A percentile compares a stretch with the other conserved stretches of the same genome.
phyloP scores from a whole-genome alignment of 352 stramenopile species.

The Phytophthora citricola region DNA sequence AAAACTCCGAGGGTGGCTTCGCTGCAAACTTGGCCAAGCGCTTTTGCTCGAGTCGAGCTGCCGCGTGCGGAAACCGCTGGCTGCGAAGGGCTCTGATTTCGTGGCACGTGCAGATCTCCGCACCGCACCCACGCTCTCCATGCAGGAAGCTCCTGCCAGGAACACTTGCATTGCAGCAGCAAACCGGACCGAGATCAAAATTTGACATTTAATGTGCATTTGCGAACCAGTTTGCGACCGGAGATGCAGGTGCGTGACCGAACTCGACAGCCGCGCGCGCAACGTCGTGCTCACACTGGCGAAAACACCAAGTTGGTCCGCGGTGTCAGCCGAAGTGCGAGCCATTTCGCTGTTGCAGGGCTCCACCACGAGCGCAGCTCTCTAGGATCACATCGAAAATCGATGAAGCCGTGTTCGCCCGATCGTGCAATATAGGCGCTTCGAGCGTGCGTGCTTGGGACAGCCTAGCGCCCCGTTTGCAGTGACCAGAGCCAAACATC shows the following conservation, averaged over 20 bases:
- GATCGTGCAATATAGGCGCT: constrained; percentile 28
- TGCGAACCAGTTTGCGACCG: no score
- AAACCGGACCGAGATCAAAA: background rate
- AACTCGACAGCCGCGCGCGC: background rate
- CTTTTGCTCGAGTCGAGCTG: background rate
- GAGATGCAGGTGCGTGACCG: background rate
- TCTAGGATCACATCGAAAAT: constrained; percentile 17
- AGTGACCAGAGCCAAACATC: constrained; percentile 20
- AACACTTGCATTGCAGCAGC: background rate
- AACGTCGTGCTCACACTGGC: background rate
- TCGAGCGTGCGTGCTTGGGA: constrained; percentile 29
- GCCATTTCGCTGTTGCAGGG: background rate
- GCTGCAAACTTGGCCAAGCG: no score
- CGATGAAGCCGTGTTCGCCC: constrained; percentile 4
- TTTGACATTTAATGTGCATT: no score
- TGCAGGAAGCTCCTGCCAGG: no score
- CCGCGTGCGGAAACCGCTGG: background rate
- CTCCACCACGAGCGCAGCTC: background rate
- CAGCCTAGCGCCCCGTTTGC: constrained; percentile 30
- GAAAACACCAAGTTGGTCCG: background rate
- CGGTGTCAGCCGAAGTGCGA: background rate
- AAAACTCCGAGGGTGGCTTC: no score
- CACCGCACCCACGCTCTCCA: constrained; percentile 3
- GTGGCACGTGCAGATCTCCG: background rate
- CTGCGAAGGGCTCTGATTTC: constrained; percentile 4